Conservation (phyloP, 1,139 yeast genomes). For the Taphrina flavorubra region DNA sequence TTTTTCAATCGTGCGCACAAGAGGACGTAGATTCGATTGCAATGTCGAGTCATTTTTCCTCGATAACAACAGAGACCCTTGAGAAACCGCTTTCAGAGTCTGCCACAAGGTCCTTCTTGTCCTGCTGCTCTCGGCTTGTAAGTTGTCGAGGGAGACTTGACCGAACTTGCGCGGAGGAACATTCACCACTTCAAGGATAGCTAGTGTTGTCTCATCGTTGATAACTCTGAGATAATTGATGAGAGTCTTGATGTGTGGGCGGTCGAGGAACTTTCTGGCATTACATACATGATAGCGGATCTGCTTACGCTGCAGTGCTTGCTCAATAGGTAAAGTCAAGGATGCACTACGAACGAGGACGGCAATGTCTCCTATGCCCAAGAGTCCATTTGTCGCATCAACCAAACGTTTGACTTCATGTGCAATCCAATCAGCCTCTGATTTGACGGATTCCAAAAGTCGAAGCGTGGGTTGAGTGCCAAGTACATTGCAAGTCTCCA, state of each 20-base stretch:
- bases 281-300: conserved; percentile 72
- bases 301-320: conserved; percentile 59
- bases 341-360: conserved; percentile 69
- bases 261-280: conserved; percentile 81
- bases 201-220: conserved; percentile 63
- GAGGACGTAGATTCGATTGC: neutral
- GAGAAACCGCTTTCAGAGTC: conserved; percentile 41
- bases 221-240: conserved; percentile 69
- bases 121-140: conserved; percentile 42
- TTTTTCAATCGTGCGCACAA: conserved; percentile 11
- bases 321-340: conserved; percentile 67
- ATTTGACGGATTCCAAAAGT: conserved; percentile 54
- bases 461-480: conserved; percentile 56
- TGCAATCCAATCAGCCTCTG: conserved; percentile 67
- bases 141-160: conserved; percentile 56
- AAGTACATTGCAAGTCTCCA: conserved; percentile 52
- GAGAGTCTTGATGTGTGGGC: conserved; percentile 68
- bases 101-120: conserved; percentile 44
- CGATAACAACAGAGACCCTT: conserved; percentile 42
- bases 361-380: conserved; percentile 66
- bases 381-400: conserved; percentile 47
- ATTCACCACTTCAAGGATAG: conserved; percentile 63
- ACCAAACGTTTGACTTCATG: conserved; percentile 57
- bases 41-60: conserved; percentile 19
- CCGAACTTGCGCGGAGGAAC: conserved; percentile 79